A percentile compares a stretch with the other conserved stretches of the same genome.
phyloP scores from a whole-genome alignment of 1,284 basidiomycete genomes.

The Grifola frondosa region DNA sequence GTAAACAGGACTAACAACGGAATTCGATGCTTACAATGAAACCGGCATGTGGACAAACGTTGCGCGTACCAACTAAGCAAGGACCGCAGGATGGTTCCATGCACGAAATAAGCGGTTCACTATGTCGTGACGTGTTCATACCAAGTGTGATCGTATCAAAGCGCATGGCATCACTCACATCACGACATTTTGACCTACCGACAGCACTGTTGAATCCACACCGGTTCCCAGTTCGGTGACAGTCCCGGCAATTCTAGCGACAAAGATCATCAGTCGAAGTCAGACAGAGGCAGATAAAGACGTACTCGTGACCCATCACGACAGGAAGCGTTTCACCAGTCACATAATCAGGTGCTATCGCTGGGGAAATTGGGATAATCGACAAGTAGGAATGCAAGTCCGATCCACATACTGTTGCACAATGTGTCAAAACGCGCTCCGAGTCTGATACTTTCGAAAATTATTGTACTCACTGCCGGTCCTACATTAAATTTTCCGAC shows the following conservation, averaged over 20 bases:
- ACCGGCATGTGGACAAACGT: slow-evolving; percentile 25
- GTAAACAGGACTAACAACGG: neutral
- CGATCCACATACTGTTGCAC: slow-evolving; percentile 20
- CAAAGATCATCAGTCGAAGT: neutral
- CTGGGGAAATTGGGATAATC: slow-evolving; percentile 15
- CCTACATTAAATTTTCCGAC: no score
- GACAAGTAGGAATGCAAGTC: slow-evolving; percentile 31
- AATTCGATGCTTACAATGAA: slow-evolving; percentile 23
- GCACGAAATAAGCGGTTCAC: slow-evolving; percentile 33
- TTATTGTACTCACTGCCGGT: slow-evolving; percentile 9
- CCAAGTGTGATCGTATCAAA: no score
- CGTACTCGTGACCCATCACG: slow-evolving; percentile 34
- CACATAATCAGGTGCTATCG: slow-evolving; percentile 25
- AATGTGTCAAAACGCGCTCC: no score
- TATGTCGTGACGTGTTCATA: slow-evolving; percentile 5
- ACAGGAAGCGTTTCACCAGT: slow-evolving; percentile 31
- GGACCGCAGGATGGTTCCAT: slow-evolving; percentile 13
- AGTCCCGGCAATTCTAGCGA: slow-evolving; percentile 30
- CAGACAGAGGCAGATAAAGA: neutral
- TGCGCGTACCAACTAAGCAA: slow-evolving; percentile 15
- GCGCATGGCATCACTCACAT: no score
- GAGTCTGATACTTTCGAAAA: neutral
- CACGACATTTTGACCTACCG: slow-evolving; percentile 30
- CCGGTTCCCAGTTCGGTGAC: slow-evolving; percentile 28
- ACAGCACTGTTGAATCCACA: slow-evolving; percentile 23